Evolutionary conservation across 2,329 filamentous ascomycete genomes (phyloP), one percentile per base, ranked within the genome.

Genomic region (Fusarium acutatum): DNA sequence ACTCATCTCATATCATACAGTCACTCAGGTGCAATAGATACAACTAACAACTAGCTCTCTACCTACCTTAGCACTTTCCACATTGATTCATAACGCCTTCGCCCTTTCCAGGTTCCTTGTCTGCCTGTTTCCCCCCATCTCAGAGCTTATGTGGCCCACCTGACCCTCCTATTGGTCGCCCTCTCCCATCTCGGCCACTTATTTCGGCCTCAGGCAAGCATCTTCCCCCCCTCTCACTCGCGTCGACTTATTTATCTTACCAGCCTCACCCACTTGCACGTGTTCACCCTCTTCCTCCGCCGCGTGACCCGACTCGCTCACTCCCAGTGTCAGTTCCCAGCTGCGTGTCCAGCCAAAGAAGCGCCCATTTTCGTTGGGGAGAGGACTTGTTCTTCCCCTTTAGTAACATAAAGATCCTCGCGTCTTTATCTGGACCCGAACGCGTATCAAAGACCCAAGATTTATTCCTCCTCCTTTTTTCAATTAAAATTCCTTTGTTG

Each of bases 231-330:
- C 62, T 71, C 62, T 70, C 57, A 57, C 60, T 60, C 58, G 67
- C 66, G 69, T 69, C 67, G 40, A 69, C 40, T 71, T 81, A 81
- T 81, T 81, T 81, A 82, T 81, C 77, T 76, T 75, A 71, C 74
- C 79, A 77, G 73, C 79, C 79, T 79, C 79, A 80, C 80, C 78
- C 79, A 80, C 77, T 80, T 82, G 81, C 82, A 83, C 82, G 82
- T 83, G 82, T 81, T 83, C 78, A 78, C 77, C 76, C 76, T 79
- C 75, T 79, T 80, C 76, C 75, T 75, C 77, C 75, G 77, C 82
- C 82, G 80, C 82, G 82, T 83, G 82, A 83, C 81, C 80, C 77
- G 79, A 75, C 73, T 79, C 76, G 65, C 69, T 74, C 67, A 64
- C 64, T 75, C 72, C 71, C 67, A 67, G 69, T 71, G 66, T 37